Base-by-base conservation (phyloP, 352 stramenopile genomes). In the Phytophthora lateralis region DNA sequence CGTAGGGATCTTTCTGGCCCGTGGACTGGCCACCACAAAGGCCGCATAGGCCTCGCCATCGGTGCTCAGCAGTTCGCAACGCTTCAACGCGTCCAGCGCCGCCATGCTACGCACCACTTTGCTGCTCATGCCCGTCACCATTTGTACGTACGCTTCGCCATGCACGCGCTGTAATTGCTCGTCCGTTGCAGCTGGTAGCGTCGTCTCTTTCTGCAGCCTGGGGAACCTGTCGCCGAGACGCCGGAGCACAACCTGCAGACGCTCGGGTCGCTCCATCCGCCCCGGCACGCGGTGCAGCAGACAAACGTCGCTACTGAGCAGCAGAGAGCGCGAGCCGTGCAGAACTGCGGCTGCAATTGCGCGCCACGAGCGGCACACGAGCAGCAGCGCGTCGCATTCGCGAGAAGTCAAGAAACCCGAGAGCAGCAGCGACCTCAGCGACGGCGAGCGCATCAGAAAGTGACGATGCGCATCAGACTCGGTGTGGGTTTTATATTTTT, bases 51-150 rank as follows among this genome's bases (percentile, higher is more conserved):
- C 41, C 4, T 63, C 44, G 61, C 32, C 30, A 18, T 68, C 29
- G 38, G 54, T 7, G 12, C 41, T 35, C 27, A 18, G 15, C 43
- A 58, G 20, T 1, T 59, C 35, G 30, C 54, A 60, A 27, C 50
- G 35, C 24, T 47, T 61, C 14, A 61, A 49, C 6, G 55, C 60
- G 44, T 90, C 78, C 29, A 89, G 53, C 24, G 78, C 77, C 8
- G 39, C 56, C 81, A 90, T 89, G 30, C 77, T 88, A 18, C 71
- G 69, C 56, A 73, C 73, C 60, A 92, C 83, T 69, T 90, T 90
- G 21, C 41, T 58, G 48, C 71, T 75, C 52, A 86, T 73, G 1
- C 73, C 60, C 8, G 55, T 51, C 12, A 91, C 65, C 60, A 83
- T 73, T 39, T 88, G 57, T 14, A 92, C 68, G 65, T 90, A 81